Evolutionary conservation across 1,139 yeast species (phyloP), one percentile per base, ranked within the genome.

Genomic region (Taphrina confusa): DNA sequence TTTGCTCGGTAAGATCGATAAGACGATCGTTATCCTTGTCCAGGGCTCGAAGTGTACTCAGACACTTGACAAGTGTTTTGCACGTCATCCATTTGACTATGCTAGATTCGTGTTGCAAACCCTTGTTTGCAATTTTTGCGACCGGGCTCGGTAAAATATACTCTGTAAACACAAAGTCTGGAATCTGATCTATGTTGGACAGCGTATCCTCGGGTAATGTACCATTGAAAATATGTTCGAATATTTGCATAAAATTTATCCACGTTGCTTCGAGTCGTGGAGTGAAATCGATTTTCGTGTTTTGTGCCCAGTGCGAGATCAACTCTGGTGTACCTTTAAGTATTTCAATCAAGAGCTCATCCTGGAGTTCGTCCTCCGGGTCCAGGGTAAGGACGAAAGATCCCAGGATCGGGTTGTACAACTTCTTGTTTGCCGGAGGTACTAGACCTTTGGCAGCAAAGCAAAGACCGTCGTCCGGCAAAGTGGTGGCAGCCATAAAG

Each of bases 221-320:
- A 1, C 85, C 68, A 45, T 77, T 77, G 14, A 87, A 76, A 9
- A 87, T 76, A 62, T 82, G 80, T 0, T 84, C 78, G 57, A 85
- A 74, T 6, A 89, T 72, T 27, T 85, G 74, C 0, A 89, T 80
- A 71, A 82, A 85, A 8, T 92, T 85, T 34, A 90, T 76, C 91
- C 95, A 91, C 75, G 87, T 88, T 4, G 91, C 83, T 0, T 94
- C 77, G 62, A 85, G 74, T 50, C 82, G 79, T 1, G 95, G 94
- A 60, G 85, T 91, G 20, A 75, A 72, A 75, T 89, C 63, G 77
- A 78, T 47, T 82, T 87, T 63, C 16, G 46, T 31, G 23, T 47
- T n/a, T 16, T 55, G 45, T 5, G 31, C n/a, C 30, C 86, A 91
- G 1, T 91, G 87, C 1, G 90, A 82, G 0, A 88, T 78, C 36